Percentiles rank a stretch among this genome's conserved stretches.
Conservation (phyloP, 305 asterid species). For the Caryopteris hybrid region DNA sequence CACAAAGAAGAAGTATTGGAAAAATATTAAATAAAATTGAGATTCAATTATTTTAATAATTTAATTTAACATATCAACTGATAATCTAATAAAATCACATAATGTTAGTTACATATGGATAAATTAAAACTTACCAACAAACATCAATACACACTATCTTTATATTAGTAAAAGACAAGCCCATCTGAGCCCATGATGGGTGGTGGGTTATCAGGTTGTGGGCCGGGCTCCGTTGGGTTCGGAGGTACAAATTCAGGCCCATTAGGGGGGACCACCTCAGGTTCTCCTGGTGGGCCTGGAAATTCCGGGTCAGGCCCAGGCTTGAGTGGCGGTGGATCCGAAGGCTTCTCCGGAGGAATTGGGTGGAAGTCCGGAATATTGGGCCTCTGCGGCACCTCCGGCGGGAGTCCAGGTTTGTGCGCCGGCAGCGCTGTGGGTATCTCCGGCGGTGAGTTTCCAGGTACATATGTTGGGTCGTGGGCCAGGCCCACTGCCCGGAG, state of each 20-base stretch:
- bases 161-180: constrained; percentile 11
- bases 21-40: no score
- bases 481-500: constrained; percentile 15
- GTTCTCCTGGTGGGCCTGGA: constrained; percentile 34
- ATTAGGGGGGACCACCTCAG: constrained; percentile 43
- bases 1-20: no score
- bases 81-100: background rate
- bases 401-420: constrained; percentile 21
- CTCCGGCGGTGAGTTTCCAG: constrained; percentile 42
- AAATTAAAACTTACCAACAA: no score
- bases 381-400: constrained; percentile 39
- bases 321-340: constrained; percentile 33
- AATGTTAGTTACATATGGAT: background rate
- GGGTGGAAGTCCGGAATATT: constrained; percentile 44
- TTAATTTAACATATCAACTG: no score
- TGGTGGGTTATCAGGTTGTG: constrained; percentile 31
- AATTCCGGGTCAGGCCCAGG: constrained; percentile 39
- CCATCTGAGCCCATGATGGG: constrained; percentile 32
- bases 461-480: constrained; percentile 28
- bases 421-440: constrained; percentile 31
- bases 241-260: constrained; percentile 34
- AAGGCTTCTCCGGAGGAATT: constrained; percentile 45
- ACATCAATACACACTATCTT: background rate
- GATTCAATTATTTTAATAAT: no score
- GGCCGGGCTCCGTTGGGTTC: constrained; percentile 28